These are phyloP conservation scores for Yarrowia sp. DNA, from an alignment of 805 yeast species.

Conservation along the genomic window DNA sequence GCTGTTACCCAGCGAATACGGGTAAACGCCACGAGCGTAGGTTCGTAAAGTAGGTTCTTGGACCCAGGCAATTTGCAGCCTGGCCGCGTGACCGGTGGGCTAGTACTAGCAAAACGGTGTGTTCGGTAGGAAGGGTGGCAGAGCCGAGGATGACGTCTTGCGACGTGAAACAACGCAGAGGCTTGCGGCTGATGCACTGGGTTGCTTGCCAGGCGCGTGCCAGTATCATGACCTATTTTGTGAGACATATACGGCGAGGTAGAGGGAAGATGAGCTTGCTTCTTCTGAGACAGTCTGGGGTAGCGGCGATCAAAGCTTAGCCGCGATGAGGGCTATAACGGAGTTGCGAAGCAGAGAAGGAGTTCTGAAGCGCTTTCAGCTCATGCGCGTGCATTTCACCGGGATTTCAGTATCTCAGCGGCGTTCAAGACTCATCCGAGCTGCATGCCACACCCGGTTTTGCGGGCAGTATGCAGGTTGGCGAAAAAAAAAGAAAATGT, in stretches of 20 bases:
- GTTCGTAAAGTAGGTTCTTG: slow-evolving; percentile 10
- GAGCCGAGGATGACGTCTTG: too few relatives aligned
- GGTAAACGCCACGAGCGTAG: not conserved
- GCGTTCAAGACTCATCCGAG: slow-evolving; percentile 10
- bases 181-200: not conserved
- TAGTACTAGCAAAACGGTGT: not conserved
- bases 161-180: not conserved
- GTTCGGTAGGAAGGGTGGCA: too few relatives aligned
- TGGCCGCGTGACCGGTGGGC: slow-evolving; percentile 3
- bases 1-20: too few relatives aligned
- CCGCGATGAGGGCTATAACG: too few relatives aligned
- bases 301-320: not conserved
- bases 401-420: not conserved
- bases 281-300: not conserved
- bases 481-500: not conserved
- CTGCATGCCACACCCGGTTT: slow-evolving; percentile 20
- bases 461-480: not conserved
- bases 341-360: too few relatives aligned
- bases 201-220: slow-evolving; percentile 3
- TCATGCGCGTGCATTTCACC: too few relatives aligned
- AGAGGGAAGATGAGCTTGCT: not conserved
- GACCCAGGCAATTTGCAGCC: not conserved
- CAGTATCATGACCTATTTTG: not conserved
- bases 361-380: too few relatives aligned
- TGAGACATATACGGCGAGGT: not conserved